Evolutionary conservation across 2,329 filamentous ascomycete genomes (phyloP), one percentile per base, ranked within the genome.

Genomic region (Lithohypha guttulata): DNA sequence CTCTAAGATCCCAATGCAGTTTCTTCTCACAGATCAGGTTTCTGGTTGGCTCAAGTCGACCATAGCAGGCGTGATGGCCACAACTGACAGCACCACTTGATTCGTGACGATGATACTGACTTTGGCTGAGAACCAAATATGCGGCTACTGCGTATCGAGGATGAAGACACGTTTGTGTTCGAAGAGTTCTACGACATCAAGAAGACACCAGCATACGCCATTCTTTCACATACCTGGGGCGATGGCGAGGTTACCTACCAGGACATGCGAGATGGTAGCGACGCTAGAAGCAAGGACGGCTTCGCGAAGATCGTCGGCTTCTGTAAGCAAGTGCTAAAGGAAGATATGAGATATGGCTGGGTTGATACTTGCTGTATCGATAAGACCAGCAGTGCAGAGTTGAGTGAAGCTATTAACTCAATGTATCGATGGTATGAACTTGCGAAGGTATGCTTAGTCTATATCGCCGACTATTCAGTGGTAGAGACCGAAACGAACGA

Each of bases 221-320:
- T 59, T 30, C 53, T 59, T 7, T 59, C 55, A 14, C 57, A 60
- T 44, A 53, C 49, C 37, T 59, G 55, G 56, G 35, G 42, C 13
- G 47, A 41, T 14, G 49, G 51, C 2, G 53, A 54, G 29, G 38
- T 53, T 13, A 41, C 31, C 8, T 53, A 42, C 30, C 33, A 53
- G 13, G 51, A 52, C 27, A 36, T 53, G 3, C 14, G 30, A 22
- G 19, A 14, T 31, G 8, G 7, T 11, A 32, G 25, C 9, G n/a
- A 15, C 22, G 27, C 6, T 13, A 33, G 20, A 6, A 30, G 3
- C 23, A 29, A 42, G 23, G 30, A 21, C 27, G 42, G 42, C 8
- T 44, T 31, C 20, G 4, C 8, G 15, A 42, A 42, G 21, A 28
- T 42, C 22, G n/a, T 20, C n/a, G 22, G 22, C 23, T 42, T 35